A percentile compares a stretch with the other conserved stretches of the same genome.
Conservation (phyloP, 208 protist species). For the Wallacemonas sp. region DNA sequence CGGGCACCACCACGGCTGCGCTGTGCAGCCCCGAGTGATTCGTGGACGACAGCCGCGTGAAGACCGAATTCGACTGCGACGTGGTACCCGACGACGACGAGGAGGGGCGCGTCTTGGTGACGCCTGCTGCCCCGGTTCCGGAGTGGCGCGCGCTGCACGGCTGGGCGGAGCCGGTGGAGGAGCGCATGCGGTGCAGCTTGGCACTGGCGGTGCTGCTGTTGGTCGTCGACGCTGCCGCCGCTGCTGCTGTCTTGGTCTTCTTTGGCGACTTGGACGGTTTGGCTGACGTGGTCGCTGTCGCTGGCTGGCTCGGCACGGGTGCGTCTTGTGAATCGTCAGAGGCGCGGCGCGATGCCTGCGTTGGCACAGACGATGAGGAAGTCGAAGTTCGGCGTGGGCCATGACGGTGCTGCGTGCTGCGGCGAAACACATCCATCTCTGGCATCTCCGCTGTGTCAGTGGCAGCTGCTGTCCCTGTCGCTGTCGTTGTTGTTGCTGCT, state of each 20-base stretch:
- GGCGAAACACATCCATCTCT: too few species aligned
- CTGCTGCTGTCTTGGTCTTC: too few species aligned
- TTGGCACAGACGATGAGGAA: neutral
- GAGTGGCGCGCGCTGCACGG: neutral
- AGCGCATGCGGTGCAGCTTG: neutral
- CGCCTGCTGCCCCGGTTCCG: too few species aligned
- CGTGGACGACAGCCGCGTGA: constrained; percentile 4
- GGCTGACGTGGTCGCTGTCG: too few species aligned
- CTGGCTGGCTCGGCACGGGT: too few species aligned
- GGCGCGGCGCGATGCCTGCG: neutral
- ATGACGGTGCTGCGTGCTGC: constrained; percentile 11
- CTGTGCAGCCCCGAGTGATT: constrained; percentile 5
- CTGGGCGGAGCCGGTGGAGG: neutral
- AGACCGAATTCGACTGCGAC: constrained; percentile 1
- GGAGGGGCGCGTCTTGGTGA: neutral
- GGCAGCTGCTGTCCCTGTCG: too few species aligned
- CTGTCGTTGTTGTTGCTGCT: too few species aligned
- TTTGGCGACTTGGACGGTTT: too few species aligned
- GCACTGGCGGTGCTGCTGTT: too few species aligned
- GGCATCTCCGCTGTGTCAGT: too few species aligned
- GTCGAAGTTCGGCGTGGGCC: neutral
- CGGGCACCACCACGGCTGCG: neutral
- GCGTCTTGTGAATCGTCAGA: too few species aligned
- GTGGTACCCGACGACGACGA: neutral
- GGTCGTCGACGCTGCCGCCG: too few species aligned